Evolutionary conservation across 192 early-diverging fungal species (phyloP), one percentile per base, ranked within the genome.

Genomic region (Chytriomyces sp.): DNA sequence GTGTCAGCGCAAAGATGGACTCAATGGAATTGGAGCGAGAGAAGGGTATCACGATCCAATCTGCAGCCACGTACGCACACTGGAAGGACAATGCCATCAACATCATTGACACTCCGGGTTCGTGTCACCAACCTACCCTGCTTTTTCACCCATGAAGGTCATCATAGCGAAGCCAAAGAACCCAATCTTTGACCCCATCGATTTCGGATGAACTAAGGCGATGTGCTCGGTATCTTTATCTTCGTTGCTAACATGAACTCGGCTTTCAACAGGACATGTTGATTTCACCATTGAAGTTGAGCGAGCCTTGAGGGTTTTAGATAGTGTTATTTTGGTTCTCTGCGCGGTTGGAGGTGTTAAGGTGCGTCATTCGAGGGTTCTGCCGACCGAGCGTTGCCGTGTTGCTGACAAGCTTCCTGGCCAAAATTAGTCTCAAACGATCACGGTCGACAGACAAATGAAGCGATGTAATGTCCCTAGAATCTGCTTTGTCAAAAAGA

Each of bases 251-350:
- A 49, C 44, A 49, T 49, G 10, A 10, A n/a, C 44, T 14, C 19
- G 14, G 26, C 32, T 39, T 33, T 17, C 56, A 4, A 4, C 90
- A 19, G 94, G 94, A 25, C 97, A 98, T 65, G 94, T 94, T 0
- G 96, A 99, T 79, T 99, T 99, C 65, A 98, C 95, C 0, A 92
- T 99, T 56, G 97, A 99, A 73, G 85, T 99, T 0, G 97, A 99
- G 77, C 83, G 97, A 0, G 90, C 93, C 2, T 83, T 99, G 33
- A 85, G 95, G 3, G 95, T 99, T 6, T 85, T 99, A 17, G 97
- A 99, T 64, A 92, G 93, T 57, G 95, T 95, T 0, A 94, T 99
- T 28, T 85, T 94, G 1, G 93, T 99, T 8, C 66, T 99, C 26
- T 94, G 96, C 79, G 94, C 91, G 4, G 97, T 99, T 10, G 92